Percentiles rank a stretch among this genome's conserved stretches.
phyloP scores from a whole-genome alignment of 805 yeast genomes.

The Torulaspora quercuum region DNA sequence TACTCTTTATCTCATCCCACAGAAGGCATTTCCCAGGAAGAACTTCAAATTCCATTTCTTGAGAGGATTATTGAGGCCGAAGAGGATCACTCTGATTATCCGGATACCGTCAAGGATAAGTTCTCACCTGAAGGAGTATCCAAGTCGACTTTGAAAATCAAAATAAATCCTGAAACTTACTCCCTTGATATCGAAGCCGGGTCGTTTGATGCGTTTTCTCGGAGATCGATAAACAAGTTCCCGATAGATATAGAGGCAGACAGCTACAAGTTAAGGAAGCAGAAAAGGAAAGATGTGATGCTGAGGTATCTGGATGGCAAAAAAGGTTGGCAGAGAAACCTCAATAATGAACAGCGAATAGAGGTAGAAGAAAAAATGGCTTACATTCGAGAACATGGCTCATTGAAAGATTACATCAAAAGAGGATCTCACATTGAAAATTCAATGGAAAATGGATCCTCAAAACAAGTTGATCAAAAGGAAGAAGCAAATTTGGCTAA shows the following conservation, averaged over 20 bases:
- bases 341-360: constrained; percentile 41
- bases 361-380: constrained; percentile 25
- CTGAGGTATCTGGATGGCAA: constrained; percentile 47
- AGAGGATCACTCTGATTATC: constrained; percentile 45
- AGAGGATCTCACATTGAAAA: constrained; percentile 2
- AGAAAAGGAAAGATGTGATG: constrained; percentile 38
- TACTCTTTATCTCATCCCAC: constrained; percentile 95
- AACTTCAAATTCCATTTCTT: constrained; percentile 74
- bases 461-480: background rate
- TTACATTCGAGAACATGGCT: constrained; percentile 23
- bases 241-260: constrained; percentile 29
- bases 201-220: constrained; percentile 73
- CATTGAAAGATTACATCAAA: constrained; percentile 13
- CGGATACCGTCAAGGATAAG: constrained; percentile 9
- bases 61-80: constrained; percentile 55
- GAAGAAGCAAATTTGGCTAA: background rate
- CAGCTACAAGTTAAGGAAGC: constrained; percentile 29
- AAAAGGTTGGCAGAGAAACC: constrained; percentile 53
- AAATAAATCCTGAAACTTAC: constrained; percentile 74
- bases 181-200: constrained; percentile 75
- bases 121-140: constrained; percentile 53
- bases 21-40: constrained; percentile 83
- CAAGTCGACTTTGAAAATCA: constrained; percentile 69
- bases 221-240: constrained; percentile 50
- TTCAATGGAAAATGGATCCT: background rate